These are phyloP conservation scores for Phyllosticta citrichinensis DNA, from an alignment of 2,329 filamentous ascomycete species.

Conservation along the genomic window DNA sequence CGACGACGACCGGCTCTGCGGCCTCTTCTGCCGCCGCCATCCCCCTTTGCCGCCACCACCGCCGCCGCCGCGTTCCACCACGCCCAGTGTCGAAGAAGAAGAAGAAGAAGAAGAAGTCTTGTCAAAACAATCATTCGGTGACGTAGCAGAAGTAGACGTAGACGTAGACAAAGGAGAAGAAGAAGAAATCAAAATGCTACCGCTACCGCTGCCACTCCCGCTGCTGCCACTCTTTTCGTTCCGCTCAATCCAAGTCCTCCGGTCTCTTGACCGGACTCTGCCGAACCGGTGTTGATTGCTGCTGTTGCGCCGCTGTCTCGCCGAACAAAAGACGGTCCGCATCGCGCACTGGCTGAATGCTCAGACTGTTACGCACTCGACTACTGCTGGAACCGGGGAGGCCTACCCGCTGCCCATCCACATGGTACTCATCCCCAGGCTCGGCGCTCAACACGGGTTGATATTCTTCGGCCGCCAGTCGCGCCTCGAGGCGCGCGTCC, in stretches of 20 bases:
- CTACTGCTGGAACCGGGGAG: constrained; percentile 19
- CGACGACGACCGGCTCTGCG: background rate
- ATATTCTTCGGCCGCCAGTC: constrained; percentile 30
- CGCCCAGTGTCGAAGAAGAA: background rate
- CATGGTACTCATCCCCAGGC: constrained; percentile 15
- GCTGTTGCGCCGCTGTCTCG: constrained; percentile 13
- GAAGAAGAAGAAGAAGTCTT: too few relatives aligned
- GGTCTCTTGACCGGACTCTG: constrained; percentile 34
- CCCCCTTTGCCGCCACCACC: too few relatives aligned
- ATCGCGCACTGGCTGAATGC: constrained; percentile 21
- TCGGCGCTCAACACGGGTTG: constrained; percentile 25
- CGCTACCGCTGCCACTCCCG: background rate
- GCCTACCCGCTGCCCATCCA: constrained; percentile 5
- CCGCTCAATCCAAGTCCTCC: constrained; percentile 32
- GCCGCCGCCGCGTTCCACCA: background rate
- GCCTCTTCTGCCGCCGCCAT: background rate
- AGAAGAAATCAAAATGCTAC: background rate
- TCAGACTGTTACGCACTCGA: constrained; percentile 28
- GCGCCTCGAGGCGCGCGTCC: constrained; percentile 51
- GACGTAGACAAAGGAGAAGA: too few relatives aligned
- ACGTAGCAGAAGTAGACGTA: too few relatives aligned
- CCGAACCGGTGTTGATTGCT: constrained; percentile 10
- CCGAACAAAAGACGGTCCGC: constrained; percentile 12
- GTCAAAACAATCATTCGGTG: too few relatives aligned
- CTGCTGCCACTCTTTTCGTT: background rate